Conservation (phyloP, 495 filamentous ascomycete species). For the Amniculicola lignicola region DNA sequence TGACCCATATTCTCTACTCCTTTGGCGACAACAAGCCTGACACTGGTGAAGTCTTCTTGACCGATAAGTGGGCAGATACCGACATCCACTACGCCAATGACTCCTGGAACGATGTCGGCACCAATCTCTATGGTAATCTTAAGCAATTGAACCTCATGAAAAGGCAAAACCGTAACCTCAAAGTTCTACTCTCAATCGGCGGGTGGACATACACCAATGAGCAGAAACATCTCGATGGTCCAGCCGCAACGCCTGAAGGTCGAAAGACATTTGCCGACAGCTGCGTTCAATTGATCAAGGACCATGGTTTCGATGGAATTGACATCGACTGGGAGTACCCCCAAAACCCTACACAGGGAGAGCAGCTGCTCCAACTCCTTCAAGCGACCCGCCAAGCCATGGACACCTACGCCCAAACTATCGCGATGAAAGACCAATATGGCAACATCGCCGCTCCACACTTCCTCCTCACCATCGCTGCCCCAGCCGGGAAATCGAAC, state of each 20-base stretch:
- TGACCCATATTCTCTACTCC: constrained; percentile 90
- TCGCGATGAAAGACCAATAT: background rate
- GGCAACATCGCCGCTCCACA: constrained; percentile 36
- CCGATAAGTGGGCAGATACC: constrained; percentile 77
- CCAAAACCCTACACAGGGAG: constrained; percentile 39
- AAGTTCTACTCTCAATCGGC: constrained; percentile 88
- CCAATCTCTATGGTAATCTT: constrained; percentile 73
- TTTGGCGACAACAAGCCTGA: constrained; percentile 78
- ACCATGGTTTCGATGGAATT: constrained; percentile 44
- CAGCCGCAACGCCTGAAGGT: constrained; percentile 62
- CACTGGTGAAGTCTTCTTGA: constrained; percentile 45
- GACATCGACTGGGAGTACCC: constrained; percentile 41
- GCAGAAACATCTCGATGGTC: constrained; percentile 70
- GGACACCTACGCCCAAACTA: constrained; percentile 55
- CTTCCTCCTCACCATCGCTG: constrained; percentile 77
- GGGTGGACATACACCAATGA: constrained; percentile 84
- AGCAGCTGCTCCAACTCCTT: constrained; percentile 55
- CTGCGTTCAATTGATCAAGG: constrained; percentile 55
- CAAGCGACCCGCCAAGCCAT: constrained; percentile 49
- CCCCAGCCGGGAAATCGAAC: constrained; percentile 59
- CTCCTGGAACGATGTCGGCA: constrained; percentile 60
- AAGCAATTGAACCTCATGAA: constrained; percentile 95
- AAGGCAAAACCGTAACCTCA: constrained; percentile 80
- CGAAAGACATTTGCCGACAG: constrained; percentile 64
- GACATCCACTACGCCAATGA: constrained; percentile 81